These are phyloP conservation scores for Leccinum incarnatum DNA, from an alignment of 768 basidiomycete genomes.

Conservation along the genomic window DNA sequence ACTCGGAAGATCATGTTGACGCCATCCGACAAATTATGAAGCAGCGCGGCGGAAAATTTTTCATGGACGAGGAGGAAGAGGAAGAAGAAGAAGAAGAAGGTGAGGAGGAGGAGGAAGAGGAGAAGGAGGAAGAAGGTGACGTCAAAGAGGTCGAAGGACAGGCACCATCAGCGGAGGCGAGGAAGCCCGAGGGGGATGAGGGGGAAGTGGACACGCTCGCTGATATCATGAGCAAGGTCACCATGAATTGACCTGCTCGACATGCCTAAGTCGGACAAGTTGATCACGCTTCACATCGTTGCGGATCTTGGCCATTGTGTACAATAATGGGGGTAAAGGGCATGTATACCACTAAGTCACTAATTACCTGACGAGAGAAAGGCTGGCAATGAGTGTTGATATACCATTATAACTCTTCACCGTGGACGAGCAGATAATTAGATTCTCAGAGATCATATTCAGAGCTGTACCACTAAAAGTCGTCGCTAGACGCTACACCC, in stretches of 20 bases:
- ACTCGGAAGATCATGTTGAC: constrained; percentile 55
- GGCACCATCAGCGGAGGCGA: constrained; percentile 24
- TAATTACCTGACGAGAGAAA: constrained; percentile 12
- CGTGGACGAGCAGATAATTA: neutral
- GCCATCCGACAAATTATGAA: constrained; percentile 54
- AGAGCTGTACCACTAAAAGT: neutral
- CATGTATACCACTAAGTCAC: constrained; percentile 25
- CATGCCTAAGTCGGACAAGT: neutral
- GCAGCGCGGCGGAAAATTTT: constrained; percentile 63
- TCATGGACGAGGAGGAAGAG: constrained; percentile 78
- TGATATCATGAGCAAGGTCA: constrained; percentile 64
- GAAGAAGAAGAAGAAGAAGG: constrained; percentile 65
- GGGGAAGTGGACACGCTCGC: constrained; percentile 56
- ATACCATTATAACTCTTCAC: constrained; percentile 1
- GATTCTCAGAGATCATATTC: neutral
- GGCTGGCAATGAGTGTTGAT: neutral
- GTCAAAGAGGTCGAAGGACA: constrained; percentile 21
- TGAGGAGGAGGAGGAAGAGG: constrained; percentile 46
- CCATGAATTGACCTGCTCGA: constrained; percentile 35
- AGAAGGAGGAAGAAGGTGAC: constrained; percentile 40
- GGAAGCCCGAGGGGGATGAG: constrained; percentile 34
- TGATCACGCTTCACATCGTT: neutral
- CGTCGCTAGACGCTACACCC: neutral
- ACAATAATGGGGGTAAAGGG: neutral
- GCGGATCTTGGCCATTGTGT: constrained; percentile 3